Evolutionary conservation across 2,329 filamentous ascomycete genomes (phyloP).

Genomic region (Aureobasidium namibiae): DNA sequence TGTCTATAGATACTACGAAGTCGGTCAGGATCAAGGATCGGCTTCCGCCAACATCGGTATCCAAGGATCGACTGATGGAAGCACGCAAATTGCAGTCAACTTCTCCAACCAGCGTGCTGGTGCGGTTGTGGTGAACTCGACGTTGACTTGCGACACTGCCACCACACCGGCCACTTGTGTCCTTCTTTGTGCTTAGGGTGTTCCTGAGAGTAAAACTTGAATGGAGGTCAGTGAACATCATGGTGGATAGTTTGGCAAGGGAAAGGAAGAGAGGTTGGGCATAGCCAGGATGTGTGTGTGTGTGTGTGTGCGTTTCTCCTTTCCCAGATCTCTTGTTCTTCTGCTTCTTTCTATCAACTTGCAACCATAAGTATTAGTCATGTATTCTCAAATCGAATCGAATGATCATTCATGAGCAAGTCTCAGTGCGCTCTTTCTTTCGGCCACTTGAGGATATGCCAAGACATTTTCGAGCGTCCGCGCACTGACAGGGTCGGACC

Average conservation of each 20-base stretch:
- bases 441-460: too few species aligned
- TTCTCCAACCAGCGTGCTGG: slow-evolving; percentile 16
- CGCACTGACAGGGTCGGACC: neutral
- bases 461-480: too few species aligned
- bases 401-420: neutral
- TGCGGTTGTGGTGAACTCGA: slow-evolving; percentile 18
- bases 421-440: too few species aligned
- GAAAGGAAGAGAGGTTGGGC: neutral
- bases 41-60: slow-evolving; percentile 13
- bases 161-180: neutral
- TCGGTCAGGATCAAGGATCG: slow-evolving; percentile 17
- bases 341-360: neutral
- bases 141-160: slow-evolving; percentile 21
- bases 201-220: neutral
- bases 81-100: slow-evolving; percentile 17
- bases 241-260: neutral
- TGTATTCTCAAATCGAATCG: neutral
- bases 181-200: neutral
- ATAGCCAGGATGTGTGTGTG: neutral
- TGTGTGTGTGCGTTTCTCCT: too few species aligned
- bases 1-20: slow-evolving; percentile 22
- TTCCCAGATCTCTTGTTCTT: neutral
- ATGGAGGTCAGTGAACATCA: neutral
- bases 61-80: slow-evolving; percentile 17
- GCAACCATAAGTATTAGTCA: slow-evolving; percentile 4